Evolutionary conservation across 108 stramenopile species (phyloP), one percentile per base, ranked within the genome.

Genomic region (Schizochytrium sp.): DNA sequence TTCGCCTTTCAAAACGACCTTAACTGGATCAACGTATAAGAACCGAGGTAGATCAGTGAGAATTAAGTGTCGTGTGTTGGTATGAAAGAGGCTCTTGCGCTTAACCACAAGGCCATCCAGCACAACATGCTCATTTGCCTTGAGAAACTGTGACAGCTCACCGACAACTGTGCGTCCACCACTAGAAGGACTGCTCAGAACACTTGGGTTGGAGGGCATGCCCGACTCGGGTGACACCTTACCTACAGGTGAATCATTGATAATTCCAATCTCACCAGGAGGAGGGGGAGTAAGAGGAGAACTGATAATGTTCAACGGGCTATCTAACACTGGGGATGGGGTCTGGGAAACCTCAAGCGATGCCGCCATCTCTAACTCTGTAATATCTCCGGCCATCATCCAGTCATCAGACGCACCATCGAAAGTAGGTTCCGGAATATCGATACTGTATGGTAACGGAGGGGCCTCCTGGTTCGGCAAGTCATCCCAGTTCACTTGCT

Each of bases 41-140:
- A 89, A 61, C 57, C 40, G 41, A 3, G 89, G 88, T 47, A 40
- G 4, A 15, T 88, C 46, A n/a, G 88, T 89, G 42, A 89, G 83
- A 0, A 89, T 88, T 15, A 89, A n/a, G 40, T 89, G 88, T 15
- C 89, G 89, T 38, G 49, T 38, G 8, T 57, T 89, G 13, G 49
- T 56, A 7, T 56, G 61, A n/a, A 45, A 49, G 12, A 87, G 42
- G 4, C 87, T 17, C 50, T 57, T 57, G 1, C 89, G 73, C 53
- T 88, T 88, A 72, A 57, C 59, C 3, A 88, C 89, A 4, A 46
- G 73, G 55, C 89, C 89, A 13, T n/a, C 44, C 56, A 89, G 89
- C 4, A 89, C 45, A 4, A 89, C 47, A 0, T 56, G 4, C 76
- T 87, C 83, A 53, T 46, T 41, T 3, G 83, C 58, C 88, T 89